Evolutionary conservation across 2,329 filamentous ascomycete species (phyloP), one percentile per base, ranked within the genome.

Genomic region (Colletotrichum australisinense): DNA sequence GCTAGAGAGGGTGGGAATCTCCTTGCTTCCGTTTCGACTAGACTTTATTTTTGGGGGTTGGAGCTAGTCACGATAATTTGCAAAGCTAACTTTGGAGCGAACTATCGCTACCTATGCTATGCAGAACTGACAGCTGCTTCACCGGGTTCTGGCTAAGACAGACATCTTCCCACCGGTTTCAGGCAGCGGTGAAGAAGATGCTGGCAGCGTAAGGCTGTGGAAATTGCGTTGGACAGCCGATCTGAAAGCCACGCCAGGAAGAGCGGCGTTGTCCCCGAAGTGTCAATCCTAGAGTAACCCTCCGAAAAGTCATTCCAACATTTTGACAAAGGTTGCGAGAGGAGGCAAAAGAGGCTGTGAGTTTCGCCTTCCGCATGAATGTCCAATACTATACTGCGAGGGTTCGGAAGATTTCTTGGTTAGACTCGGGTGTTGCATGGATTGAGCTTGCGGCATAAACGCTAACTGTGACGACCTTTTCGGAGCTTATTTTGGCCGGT

Each of bases 41-140:
- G 66, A 69, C 53, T 55, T 63, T 60, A 69, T 69, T 65, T 65
- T 53, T 9, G 59, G 26, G 26, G 58, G 53, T 14, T 28, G 24
- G 24, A 60, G 46, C 66, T 56, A 60, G 60, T 16, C 66, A 22
- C 59, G 32, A 64, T 60, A 26, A 46, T 49, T 28, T 26, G 58
- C 52, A 69, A 72, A 65, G 55, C 70, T 65, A 73, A 42, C n/a
- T 19, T 42, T 30, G 24, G 32, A 46, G 32, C 53, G 42, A 69
- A 60, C 66, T 60, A 69, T 46, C 64, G 42, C 42, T 49, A 49
- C 52, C 59, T 28, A 26, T 28, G 32, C 52, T 28, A 64, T 69
- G 69, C 66, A 64, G 64, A 69, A 49, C 53, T 69, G 66, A 70
- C 70, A 62, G 70, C 60, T 73, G 53, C 59, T 69, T 56, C 53